Evolutionary conservation across 2,329 filamentous ascomycete species (phyloP), one percentile per base, ranked within the genome.

Genomic region (Decorospora gaudefroyi): DNA sequence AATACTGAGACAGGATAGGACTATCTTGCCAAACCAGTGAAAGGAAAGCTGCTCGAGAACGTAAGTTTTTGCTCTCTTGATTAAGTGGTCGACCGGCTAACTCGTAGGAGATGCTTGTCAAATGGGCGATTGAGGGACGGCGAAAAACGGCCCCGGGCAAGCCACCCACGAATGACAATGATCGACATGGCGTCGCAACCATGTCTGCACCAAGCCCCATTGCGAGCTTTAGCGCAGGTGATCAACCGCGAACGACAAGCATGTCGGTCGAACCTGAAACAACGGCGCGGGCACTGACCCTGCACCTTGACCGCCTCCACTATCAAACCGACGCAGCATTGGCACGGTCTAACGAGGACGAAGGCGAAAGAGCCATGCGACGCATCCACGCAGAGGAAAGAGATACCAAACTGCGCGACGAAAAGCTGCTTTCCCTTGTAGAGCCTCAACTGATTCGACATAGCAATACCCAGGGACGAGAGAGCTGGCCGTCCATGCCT

Each of bases 41-140:
- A 84, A 56, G 81, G 84, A 53, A 78, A 79, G 37, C 78, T 82
- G 4, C 70, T 90, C 6, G 86, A 89, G 56, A 89, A 61, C 51
- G 65, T 59, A 59, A 51, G 54, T 40, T 34, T 18, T n/a, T n/a
- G n/a, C n/a, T n/a, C 34, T 28, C 19, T 37, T 26, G 51, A 44
- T 47, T 34, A 43, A 34, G 43, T 15, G 31, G 30, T 51, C 38
- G 33, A 21, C 28, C 18, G 12, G 29, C 57, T 62, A 50, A 64
- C 51, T 28, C 39, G 34, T 40, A 31, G 25, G 33, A 61, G 61
- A 62, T 87, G 83, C 76, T 90, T 26, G 73, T 88, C 15, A 81
- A 85, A 42, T 89, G 86, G 86, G 80, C 77, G 59, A 59, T 78
- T 31, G 66, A 78, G 60, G 69, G 74, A 43, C 65, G 57, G 55